Conservation (phyloP, 1,139 yeast genomes). For the Yamadazyma atmosphaerica region DNA sequence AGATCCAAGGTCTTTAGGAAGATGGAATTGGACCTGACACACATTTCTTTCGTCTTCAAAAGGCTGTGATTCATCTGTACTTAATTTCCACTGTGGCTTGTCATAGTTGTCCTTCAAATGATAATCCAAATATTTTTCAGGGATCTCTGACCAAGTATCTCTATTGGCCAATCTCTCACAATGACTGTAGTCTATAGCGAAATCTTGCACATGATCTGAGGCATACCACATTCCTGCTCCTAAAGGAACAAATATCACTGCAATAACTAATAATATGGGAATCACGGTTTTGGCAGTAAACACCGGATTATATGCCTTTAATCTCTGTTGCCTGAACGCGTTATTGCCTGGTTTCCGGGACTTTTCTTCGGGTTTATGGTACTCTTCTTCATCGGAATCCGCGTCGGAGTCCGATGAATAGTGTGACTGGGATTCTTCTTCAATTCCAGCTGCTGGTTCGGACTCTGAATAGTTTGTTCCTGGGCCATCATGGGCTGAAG, state of each 20-base stretch:
- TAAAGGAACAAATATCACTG: conserved; percentile 83
- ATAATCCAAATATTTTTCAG: conserved; percentile 53
- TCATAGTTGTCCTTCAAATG: conserved; percentile 44
- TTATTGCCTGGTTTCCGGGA: conserved; percentile 57
- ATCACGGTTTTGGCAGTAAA: conserved; percentile 88
- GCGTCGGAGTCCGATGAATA: conserved; percentile 5
- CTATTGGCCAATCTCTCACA: conserved; percentile 63
- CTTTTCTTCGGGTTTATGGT: conserved; percentile 30
- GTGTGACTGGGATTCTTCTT: not conserved
- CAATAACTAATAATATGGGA: conserved; percentile 73
- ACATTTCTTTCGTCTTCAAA: conserved; percentile 59
- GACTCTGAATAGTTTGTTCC: not conserved
- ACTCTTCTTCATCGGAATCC: conserved; percentile 15
- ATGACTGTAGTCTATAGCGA: conserved; percentile 76
- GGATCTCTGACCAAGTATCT: conserved; percentile 59
- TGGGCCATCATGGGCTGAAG: not conserved
- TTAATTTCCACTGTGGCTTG: conserved; percentile 57
- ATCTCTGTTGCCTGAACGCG: conserved; percentile 63
- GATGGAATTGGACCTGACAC: conserved; percentile 76
- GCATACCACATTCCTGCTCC: conserved; percentile 92
- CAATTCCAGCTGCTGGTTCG: not conserved
- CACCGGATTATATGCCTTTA: conserved; percentile 60
- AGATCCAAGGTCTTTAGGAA: conserved; percentile 72
- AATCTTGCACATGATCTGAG: conserved; percentile 71
- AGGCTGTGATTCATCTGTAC: conserved; percentile 46